Evolutionary conservation across 2,329 filamentous ascomycete species (phyloP).

Genomic region (Endothia cerciana): DNA sequence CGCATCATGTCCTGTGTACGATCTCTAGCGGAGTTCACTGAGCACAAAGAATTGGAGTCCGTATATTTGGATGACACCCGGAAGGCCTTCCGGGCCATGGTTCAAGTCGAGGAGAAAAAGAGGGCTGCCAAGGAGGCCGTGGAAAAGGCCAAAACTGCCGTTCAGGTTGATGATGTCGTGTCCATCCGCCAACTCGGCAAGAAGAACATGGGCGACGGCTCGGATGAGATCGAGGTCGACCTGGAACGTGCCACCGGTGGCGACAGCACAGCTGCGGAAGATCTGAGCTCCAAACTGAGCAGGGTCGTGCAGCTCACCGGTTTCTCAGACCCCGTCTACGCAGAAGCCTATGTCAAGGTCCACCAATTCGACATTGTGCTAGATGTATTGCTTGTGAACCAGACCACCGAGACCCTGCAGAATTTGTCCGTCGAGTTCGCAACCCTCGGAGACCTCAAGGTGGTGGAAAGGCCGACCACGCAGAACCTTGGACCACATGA

Average conservation of each 20-base stretch:
- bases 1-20: conserved; percentile 97
- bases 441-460: conserved; percentile 96
- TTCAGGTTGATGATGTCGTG: conserved; percentile 95
- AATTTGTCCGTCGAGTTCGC: conserved; percentile 98
- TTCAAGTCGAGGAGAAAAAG: conserved; percentile 97
- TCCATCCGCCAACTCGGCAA: conserved; percentile 90
- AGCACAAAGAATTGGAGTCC: conserved; percentile 87
- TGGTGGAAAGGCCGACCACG: conserved; percentile 93
- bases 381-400: conserved; percentile 95
- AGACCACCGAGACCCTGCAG: conserved; percentile 93
- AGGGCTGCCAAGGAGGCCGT: conserved; percentile 90
- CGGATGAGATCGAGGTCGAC: conserved; percentile 86
- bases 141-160: conserved; percentile 89
- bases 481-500: conserved; percentile 95
- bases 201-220: conserved; percentile 81
- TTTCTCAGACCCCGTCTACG: conserved; percentile 97
- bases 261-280: conserved; percentile 75
- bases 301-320: conserved; percentile 96
- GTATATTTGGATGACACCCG: conserved; percentile 94
- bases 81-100: conserved; percentile 96
- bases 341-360: conserved; percentile 98
- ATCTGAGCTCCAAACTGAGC: conserved; percentile 91
- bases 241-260: conserved; percentile 93
- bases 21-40: conserved; percentile 84
- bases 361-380: conserved; percentile 98